phyloP scores from a whole-genome alignment of 805 yeast genomes.

The Ascoidea rubescens region DNA sequence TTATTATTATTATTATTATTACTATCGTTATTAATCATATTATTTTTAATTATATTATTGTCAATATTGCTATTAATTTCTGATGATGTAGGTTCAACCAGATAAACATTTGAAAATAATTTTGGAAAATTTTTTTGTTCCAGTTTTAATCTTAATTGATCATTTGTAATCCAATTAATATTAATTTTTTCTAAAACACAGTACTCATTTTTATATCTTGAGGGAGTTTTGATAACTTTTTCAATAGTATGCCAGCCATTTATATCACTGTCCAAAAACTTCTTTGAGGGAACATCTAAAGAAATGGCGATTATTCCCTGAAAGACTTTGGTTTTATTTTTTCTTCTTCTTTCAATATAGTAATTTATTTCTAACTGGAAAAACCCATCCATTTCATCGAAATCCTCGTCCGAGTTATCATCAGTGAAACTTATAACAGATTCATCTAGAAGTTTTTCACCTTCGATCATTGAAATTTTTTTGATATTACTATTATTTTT shows the following conservation, averaged over 20 bases:
- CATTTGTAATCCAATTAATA: conserved; percentile 11
- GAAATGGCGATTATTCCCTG: conserved; percentile 21
- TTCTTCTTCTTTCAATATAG: conserved; percentile 19
- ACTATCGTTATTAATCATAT: not conserved
- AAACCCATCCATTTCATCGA: conserved; percentile 12
- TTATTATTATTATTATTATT: no score
- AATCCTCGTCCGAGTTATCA: not conserved
- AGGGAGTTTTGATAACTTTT: conserved; percentile 11
- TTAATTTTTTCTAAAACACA: conserved; percentile 13
- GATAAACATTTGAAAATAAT: conserved; percentile 15
- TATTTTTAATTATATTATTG: not conserved
- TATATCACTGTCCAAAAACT: not conserved
- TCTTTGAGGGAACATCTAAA: conserved; percentile 13
- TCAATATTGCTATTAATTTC: not conserved
- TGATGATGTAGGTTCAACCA: conserved; percentile 8
- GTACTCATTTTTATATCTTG: conserved; percentile 13
- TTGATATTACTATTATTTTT: not conserved
- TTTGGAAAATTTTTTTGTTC: conserved; percentile 7
- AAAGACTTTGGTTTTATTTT: conserved; percentile 16
- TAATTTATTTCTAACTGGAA: conserved; percentile 21
- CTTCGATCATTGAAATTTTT: not conserved
- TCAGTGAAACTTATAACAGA: not conserved
- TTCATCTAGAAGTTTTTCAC: not conserved
- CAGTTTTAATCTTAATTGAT: not conserved
- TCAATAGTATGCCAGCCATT: conserved; percentile 12